These are phyloP conservation scores for Xylaria castorea DNA, from an alignment of 495 filamentous ascomycete genomes.

Conservation along the genomic window DNA sequence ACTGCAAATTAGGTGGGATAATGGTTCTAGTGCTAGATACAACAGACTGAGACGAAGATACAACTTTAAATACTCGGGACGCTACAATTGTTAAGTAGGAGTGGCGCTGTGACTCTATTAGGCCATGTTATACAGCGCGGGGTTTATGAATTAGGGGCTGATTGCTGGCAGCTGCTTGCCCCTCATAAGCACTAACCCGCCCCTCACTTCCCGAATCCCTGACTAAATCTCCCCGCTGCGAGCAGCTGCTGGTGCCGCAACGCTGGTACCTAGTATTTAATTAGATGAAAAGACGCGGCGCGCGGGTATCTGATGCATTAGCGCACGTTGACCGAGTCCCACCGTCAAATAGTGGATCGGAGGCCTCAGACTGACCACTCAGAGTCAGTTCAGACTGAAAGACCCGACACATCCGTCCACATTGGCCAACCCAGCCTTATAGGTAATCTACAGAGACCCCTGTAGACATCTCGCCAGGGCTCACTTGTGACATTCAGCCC, in stretches of 20 bases:
- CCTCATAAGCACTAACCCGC: not conserved
- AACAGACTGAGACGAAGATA: not conserved
- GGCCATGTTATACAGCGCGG: not conserved
- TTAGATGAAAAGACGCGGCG: not conserved
- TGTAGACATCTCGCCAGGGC: not conserved
- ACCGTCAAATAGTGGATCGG: not conserved
- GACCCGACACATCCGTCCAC: not conserved
- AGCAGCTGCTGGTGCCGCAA: conserved; percentile 5
- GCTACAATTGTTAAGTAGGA: not conserved
- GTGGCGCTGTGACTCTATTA: not conserved
- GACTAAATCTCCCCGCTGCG: not conserved
- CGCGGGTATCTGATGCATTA: conserved; percentile 24
- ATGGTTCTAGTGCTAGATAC: not conserved
- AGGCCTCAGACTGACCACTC: conserved; percentile 10
- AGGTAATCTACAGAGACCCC: not conserved
- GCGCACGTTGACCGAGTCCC: not conserved
- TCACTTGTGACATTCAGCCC: not conserved
- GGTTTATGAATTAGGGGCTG: not conserved
- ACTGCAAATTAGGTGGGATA: not conserved
- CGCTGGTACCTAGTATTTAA: not conserved
- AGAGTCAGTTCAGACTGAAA: not conserved
- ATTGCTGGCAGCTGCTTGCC: not conserved
- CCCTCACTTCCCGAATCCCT: not conserved
- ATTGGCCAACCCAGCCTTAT: conserved; percentile 8
- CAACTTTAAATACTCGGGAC: not conserved